These are phyloP conservation scores for Leptoxyphium fumago DNA, from an alignment of 2,329 filamentous ascomycete genomes.

Conservation along the genomic window DNA sequence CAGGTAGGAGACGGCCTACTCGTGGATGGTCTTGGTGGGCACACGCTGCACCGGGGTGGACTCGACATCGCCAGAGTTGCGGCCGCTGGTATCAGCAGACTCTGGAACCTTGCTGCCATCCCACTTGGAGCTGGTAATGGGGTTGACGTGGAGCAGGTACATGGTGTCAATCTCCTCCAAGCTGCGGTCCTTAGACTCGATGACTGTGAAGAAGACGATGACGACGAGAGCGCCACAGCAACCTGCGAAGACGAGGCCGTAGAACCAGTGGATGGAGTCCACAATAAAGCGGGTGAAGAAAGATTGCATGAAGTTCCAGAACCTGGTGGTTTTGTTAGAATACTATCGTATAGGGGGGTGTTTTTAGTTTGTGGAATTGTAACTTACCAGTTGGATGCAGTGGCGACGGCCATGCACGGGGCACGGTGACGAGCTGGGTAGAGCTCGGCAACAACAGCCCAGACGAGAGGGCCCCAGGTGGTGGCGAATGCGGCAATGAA, in stretches of 20 bases:
- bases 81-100: slow-evolving; percentile 10
- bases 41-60: neutral
- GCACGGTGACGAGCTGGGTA: slow-evolving; percentile 26
- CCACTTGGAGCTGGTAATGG: slow-evolving; percentile 17
- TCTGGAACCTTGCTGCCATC: slow-evolving; percentile 16
- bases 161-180: slow-evolving; percentile 24
- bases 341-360: too few species aligned
- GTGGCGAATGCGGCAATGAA: slow-evolving; percentile 22
- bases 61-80: slow-evolving; percentile 3
- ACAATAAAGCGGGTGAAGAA: slow-evolving; percentile 27
- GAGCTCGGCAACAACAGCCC: slow-evolving; percentile 22
- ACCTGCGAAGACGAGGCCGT: slow-evolving; percentile 26
- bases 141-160: slow-evolving; percentile 11
- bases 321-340: neutral
- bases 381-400: slow-evolving; percentile 26
- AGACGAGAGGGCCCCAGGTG: slow-evolving; percentile 22
- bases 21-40: slow-evolving; percentile 1
- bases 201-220: slow-evolving; percentile 26
- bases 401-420: slow-evolving; percentile 30
- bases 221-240: slow-evolving; percentile 20
- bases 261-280: slow-evolving; percentile 23
- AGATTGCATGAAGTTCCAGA: slow-evolving; percentile 5
- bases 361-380: too few species aligned
- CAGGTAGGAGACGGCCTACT: neutral
- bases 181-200: slow-evolving; percentile 22